Base-by-base conservation (phyloP, 768 basidiomycete species). In the Amanita exitialis region DNA sequence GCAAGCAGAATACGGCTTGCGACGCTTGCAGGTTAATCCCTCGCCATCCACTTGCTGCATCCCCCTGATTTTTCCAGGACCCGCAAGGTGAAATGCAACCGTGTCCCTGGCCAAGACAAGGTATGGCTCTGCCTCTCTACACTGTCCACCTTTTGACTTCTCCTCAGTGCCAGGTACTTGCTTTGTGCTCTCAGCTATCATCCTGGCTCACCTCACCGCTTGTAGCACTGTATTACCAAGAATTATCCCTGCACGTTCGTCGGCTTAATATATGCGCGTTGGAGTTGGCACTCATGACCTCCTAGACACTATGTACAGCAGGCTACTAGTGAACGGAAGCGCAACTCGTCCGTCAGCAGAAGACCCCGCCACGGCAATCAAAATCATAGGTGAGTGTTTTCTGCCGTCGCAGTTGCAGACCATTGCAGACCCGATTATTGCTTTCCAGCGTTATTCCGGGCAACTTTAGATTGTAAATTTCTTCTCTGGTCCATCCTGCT, bases 1-100 rank as follows among this genome's bases (percentile, higher is more conserved):
- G 91, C 52, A 91, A 90, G 64, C 91, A 93, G 69, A 94, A 94
- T 63, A 88, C 90, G 18, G 91, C 92, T 23, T 94, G 91, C 66
- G 91, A 94, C 71, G 86, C 86, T 47, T 94, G 91, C 80, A 85
- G 86, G 86, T 84, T 6, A 53, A 69, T 57, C 27, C 41, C 6
- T 27, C 56, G 28, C 38, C 9, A 32, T 44, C 35, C 36, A 38
- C 38, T 54, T 51, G 39, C 16, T 46, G 6, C 8, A n/a, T 21
- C 51, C 25, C 3, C 30, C 42, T 57, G 57, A 52, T 55, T 53
- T 57, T 32, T 48, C 51, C 56, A 89, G 90, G 68, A 74, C 86
- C 35, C 77, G 90, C 56, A 93, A 93, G 71, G 90, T 93, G 58
- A 91, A 90, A 65, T 93, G 90, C 62, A 80, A 88, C 69, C 79